Evolutionary conservation across 73 alveolate species (phyloP).

Genomic region (Paramecium sonneborni): DNA sequence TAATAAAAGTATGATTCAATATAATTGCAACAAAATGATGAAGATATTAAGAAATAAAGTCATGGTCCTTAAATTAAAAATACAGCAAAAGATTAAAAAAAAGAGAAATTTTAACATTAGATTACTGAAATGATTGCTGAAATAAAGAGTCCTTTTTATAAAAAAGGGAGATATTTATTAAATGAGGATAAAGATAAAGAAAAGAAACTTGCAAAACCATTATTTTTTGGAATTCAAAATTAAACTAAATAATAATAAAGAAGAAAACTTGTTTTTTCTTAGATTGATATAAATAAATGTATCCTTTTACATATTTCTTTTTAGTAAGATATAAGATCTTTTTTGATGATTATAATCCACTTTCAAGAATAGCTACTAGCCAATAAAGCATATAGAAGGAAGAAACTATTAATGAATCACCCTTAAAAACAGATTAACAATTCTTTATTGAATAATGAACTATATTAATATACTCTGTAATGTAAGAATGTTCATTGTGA

Average conservation of each 20-base stretch:
- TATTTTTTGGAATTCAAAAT: slow-evolving; percentile 39
- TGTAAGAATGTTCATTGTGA: slow-evolving; percentile 54
- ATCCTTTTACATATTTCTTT: not conserved
- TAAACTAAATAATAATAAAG: not conserved
- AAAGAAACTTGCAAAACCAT: slow-evolving; percentile 45
- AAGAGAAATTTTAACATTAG: not conserved
- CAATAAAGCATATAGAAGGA: not conserved
- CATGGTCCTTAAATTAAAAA: not conserved
- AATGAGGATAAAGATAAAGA: slow-evolving; percentile 52
- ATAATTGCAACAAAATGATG: not conserved
- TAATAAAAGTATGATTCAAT: not conserved
- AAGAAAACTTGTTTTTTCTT: not conserved
- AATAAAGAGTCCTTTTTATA: slow-evolving; percentile 1
- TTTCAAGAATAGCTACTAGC: not conserved
- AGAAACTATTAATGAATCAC: not conserved
- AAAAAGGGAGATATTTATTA: slow-evolving; percentile 1
- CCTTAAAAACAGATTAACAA: not conserved
- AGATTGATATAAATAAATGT: slow-evolving; percentile 20
- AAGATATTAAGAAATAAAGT: not conserved
- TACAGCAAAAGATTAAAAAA: not conserved
- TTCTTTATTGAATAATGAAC: not conserved
- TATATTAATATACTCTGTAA: not conserved
- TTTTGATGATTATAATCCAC: slow-evolving; percentile 51
- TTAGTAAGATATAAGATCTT: slow-evolving; percentile 23
- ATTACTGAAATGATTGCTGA: slow-evolving; percentile 29